Evolutionary conservation across 208 protist species (phyloP).

Genomic region (Acanthamoeba sp.): DNA sequence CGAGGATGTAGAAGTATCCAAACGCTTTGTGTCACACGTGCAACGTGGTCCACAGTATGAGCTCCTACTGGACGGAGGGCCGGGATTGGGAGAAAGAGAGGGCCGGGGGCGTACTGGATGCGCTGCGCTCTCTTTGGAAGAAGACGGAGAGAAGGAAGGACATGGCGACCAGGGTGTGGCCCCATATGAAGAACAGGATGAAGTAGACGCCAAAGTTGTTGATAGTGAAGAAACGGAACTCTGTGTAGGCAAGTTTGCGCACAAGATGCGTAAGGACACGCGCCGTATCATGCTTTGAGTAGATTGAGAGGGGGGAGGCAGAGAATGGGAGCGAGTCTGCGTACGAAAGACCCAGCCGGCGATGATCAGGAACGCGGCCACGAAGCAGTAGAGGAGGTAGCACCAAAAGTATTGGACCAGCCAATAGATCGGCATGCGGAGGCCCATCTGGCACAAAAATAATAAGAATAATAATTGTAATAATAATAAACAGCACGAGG

Average conservation of each 20-base stretch:
- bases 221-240: conserved; percentile 73
- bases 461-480: too few species aligned
- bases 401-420: conserved; percentile 59
- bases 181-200: conserved; percentile 74
- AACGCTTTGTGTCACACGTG: neutral
- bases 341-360: neutral
- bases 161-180: conserved; percentile 64
- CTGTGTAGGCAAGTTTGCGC: neutral
- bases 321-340: too few species aligned
- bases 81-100: neutral
- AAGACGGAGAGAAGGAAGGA: conserved; percentile 70
- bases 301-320: too few species aligned
- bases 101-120: neutral
- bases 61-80: neutral
- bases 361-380: conserved; percentile 2
- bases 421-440: conserved; percentile 77
- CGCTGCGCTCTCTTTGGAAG: conserved; percentile 39
- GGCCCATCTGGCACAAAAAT: too few species aligned
- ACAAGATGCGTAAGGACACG: neutral
- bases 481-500: too few species aligned
- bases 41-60: neutral
- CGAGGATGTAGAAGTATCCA: conserved; percentile 28
- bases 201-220: conserved; percentile 48
- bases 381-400: conserved; percentile 73
- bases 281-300: too few species aligned